A percentile compares a stretch with the other conserved stretches of the same genome.
phyloP scores from a whole-genome alignment of 2,329 filamentous ascomycete genomes.

The Aureobasidium sp. region DNA sequence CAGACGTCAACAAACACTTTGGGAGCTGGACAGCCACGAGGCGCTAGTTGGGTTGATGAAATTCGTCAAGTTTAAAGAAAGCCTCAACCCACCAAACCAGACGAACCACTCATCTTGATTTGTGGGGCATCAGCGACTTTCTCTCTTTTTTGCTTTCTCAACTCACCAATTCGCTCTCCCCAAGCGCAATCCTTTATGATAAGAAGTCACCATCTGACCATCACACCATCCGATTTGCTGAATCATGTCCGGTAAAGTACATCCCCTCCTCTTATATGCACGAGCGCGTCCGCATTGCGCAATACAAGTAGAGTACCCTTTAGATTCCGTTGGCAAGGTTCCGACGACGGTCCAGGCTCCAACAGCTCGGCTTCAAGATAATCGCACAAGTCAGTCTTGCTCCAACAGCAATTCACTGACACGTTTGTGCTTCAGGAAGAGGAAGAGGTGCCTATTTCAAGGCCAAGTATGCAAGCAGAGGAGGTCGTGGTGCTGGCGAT shows the following conservation, averaged over 20 bases:
- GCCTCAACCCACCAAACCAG: not conserved
- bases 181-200: not conserved
- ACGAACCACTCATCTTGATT: not conserved
- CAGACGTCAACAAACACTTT: slow-evolving; percentile 7
- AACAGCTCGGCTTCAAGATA: not conserved
- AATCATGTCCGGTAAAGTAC: slow-evolving; percentile 9
- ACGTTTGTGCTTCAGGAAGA: slow-evolving; percentile 14
- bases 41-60: slow-evolving; percentile 7
- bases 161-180: not conserved
- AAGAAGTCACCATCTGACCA: not conserved
- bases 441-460: slow-evolving; percentile 25
- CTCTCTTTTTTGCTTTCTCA: not conserved
- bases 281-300: not conserved
- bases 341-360: slow-evolving; percentile 8
- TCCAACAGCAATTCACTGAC: slow-evolving; percentile 11
- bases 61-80: not conserved
- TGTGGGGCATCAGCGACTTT: not conserved
- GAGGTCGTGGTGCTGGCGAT: not conserved
- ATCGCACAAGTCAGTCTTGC: slow-evolving; percentile 6
- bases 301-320: not conserved
- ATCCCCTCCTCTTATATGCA: not conserved
- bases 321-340: slow-evolving; percentile 5
- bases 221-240: not conserved
- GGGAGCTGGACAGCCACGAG: not conserved
- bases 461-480: slow-evolving; percentile 19